These are phyloP conservation scores for Phytophthora sansomeana DNA, from an alignment of 352 stramenopile species.

Conservation along the genomic window DNA sequence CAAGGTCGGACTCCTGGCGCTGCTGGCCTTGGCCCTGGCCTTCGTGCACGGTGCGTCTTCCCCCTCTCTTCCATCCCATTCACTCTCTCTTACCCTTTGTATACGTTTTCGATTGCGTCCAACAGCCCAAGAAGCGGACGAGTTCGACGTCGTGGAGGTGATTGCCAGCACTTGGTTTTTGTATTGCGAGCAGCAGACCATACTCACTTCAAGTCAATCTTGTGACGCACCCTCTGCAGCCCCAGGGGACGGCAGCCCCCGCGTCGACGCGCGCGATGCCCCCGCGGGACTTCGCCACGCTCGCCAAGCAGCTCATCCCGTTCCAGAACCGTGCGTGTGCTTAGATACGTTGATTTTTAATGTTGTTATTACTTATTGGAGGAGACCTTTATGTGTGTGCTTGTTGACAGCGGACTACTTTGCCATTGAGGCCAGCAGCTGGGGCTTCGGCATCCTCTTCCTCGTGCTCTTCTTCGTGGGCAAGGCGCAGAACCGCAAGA, in stretches of 20 bases:
- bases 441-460: slow-evolving; percentile 60
- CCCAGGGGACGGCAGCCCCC: slow-evolving; percentile 20
- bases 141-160: slow-evolving; percentile 56
- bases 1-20: slow-evolving; percentile 40
- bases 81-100: neutral
- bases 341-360: neutral
- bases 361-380: no score
- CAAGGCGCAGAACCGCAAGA: slow-evolving; percentile 70
- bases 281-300: slow-evolving; percentile 24
- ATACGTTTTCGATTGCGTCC: no score
- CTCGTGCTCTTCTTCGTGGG: slow-evolving; percentile 69
- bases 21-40: slow-evolving; percentile 38
- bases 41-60: slow-evolving; percentile 30
- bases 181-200: neutral
- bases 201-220: neutral
- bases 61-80: neutral
- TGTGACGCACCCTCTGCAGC: neutral
- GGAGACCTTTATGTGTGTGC: slow-evolving; percentile 2
- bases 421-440: slow-evolving; percentile 53
- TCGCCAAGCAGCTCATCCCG: slow-evolving; percentile 45
- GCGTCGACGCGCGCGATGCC: slow-evolving; percentile 17
- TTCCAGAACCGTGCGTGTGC: slow-evolving; percentile 44
- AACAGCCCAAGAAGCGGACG: slow-evolving; percentile 53
- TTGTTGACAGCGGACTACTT: slow-evolving; percentile 55
- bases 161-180: neutral